Base-by-base conservation (phyloP, 306 rosid species). In the Astragalus membranaceus region DNA sequence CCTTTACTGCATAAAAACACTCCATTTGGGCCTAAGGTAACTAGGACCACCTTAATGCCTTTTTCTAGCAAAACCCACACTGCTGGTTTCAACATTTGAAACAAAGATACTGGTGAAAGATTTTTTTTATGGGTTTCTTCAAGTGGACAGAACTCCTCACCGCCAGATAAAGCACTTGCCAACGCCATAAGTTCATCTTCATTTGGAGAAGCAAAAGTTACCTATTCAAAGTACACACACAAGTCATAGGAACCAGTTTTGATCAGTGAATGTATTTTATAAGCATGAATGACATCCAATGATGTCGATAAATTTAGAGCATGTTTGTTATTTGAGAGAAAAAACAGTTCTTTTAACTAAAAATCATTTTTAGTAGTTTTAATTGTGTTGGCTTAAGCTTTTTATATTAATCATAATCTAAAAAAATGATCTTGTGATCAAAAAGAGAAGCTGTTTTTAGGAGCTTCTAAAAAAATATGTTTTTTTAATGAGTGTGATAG, bases 161-260 rank as follows among this genome's bases (percentile, higher is more conserved):
- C 74, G 23, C 87, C 78, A 50, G 90, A 84, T 80, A 93, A 78
- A 46, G 88, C 80, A 70, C 87, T 88, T 48, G 96, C 94, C 98
- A 93, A 88, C 1, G 94, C 89, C 35, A 84, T 78, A 57, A 93
- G 97, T 75, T 93, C 94, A 80, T 85, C 88, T 85, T 87, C 94
- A 61, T 90, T 93, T 32, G 98, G 97, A 36, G 98, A 93, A 55
- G 90, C 86, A 81, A 76, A 79, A 65, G 67, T 70, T 73, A 90
- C 86, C 96, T 90, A 76, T 33, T 75, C 33, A 75, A 71, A 63
- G 74, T n/a, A 64, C n/a, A 10, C 43, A 50, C 8, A 52, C 10
- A 20, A 14, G 73, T 76, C 69, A 64, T 0, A 56, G 23, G 29
- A 32, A 75, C 36, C 49, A 75, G 36, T 16, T 70, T 65, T 37